Base-by-base conservation (phyloP, 2,329 filamentous ascomycete species). In the Atkinsonella hypoxylon region DNA sequence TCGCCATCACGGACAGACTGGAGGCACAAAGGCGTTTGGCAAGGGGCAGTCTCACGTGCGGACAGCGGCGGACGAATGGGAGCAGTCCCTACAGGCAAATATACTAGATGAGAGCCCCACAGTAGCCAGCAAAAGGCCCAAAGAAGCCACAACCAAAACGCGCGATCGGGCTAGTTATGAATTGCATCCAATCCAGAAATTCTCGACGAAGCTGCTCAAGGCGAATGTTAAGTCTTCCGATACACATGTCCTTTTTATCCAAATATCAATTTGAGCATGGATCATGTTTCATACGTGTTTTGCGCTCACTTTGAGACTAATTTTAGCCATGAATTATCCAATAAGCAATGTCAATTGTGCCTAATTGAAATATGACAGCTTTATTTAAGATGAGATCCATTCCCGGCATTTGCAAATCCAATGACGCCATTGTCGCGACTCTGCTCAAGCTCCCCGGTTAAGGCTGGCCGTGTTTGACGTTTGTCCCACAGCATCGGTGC, bases 401-500 rank as follows among this genome's bases (percentile, higher is more conserved):
- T 51, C 45, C 41, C 46, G 45, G 41, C 32, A 40, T 45, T 45
- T 41, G 36, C 30, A 32, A 36, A 41, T 51, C 55, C 56, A 54
- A 59, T 57, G 59, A 55, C 56, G 60, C 56, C 54, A 62, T 55
- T 55, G 51, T 56, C 56, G 59, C 57, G 58, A 57, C 59, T 58
- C 57, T n/a, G 47, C 40, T 57, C 55, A 56, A 61, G 56, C 55
- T 58, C 53, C 54, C 54, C 54, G 54, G 47, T 60, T 45, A 62
- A 61, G 61, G 61, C 60, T 62, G 59, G 18, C 17, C 26, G 39
- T 26, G 39, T 30, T 43, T 26, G 47, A 61, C 53, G 32, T 43
- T 46, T 49, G 51, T 52, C 51, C 51, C 51, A 49, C 50, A 18
- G 17, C 22, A 42, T 31, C 17, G 18, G 34, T 36, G 34, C 34